A percentile compares a stretch with the other conserved stretches of the same genome.
Evolutionary conservation across 768 basidiomycete genomes (phyloP).

Genomic region (Suillus decipiens): DNA sequence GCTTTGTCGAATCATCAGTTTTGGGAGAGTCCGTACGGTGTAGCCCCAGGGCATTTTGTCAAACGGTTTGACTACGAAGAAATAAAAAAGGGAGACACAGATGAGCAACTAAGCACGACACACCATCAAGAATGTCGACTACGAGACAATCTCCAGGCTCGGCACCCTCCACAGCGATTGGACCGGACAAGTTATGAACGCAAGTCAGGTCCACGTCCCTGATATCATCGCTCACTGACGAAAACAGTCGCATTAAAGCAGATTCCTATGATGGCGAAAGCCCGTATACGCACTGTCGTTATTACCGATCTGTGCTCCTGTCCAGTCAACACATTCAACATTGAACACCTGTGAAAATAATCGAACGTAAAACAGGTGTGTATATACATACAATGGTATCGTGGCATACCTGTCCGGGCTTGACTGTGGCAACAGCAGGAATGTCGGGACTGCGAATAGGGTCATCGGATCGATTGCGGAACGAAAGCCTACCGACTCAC

Average conservation of each 20-base stretch:
- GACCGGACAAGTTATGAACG: conserved; percentile 77
- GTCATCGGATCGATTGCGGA: background rate
- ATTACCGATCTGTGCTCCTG: conserved; percentile 76
- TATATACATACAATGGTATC: background rate
- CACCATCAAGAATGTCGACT: conserved; percentile 79
- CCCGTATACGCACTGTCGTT: conserved; percentile 55
- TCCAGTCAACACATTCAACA: conserved; percentile 76
- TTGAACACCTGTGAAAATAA: conserved; percentile 56
- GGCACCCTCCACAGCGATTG: conserved; percentile 72
- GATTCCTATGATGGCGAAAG: background rate
- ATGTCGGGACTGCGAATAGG: conserved; percentile 53
- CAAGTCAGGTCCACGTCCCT: conserved; percentile 63
- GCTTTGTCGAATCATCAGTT: no score
- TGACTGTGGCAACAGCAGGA: conserved; percentile 59
- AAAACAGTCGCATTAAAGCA: background rate
- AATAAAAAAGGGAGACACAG: background rate
- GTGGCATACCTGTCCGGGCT: conserved; percentile 53
- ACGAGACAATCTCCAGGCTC: conserved; percentile 80
- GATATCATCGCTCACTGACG: conserved; percentile 64
- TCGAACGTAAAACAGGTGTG: background rate
- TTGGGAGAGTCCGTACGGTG: conserved; percentile 43
- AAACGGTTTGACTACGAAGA: conserved; percentile 54
- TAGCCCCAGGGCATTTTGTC: conserved; percentile 85
- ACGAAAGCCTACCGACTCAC: conserved; percentile 39
- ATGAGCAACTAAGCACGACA: background rate